Percentiles rank a stretch among this genome's conserved stretches.
Evolutionary conservation across 768 basidiomycete genomes (phyloP).

Genomic region (Fomitopsis pulvina): DNA sequence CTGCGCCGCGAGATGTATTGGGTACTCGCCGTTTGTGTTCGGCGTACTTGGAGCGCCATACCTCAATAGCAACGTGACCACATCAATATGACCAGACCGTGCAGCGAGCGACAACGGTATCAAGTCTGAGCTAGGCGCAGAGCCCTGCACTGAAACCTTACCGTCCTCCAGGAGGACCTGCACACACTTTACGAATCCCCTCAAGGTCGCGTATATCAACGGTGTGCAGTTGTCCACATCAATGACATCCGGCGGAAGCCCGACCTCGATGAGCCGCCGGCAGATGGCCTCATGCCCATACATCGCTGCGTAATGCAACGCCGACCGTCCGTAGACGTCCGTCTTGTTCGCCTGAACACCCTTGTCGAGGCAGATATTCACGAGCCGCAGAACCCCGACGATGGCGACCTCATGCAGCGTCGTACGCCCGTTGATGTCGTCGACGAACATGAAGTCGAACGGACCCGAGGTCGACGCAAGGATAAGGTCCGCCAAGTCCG

Average conservation of each 20-base stretch:
- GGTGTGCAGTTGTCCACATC: slow-evolving; percentile 95
- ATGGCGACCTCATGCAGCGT: slow-evolving; percentile 93
- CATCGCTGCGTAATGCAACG: slow-evolving; percentile 95
- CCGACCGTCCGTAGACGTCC: slow-evolving; percentile 89
- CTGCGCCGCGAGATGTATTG: slow-evolving; percentile 91
- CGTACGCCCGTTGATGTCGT: slow-evolving; percentile 94
- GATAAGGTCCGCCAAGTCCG: slow-evolving; percentile 68
- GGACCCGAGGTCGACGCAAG: slow-evolving; percentile 56
- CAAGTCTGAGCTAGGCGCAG: slow-evolving; percentile 56
- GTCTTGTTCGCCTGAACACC: slow-evolving; percentile 63
- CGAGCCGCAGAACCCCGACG: slow-evolving; percentile 71
- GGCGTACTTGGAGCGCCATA: slow-evolving; percentile 73
- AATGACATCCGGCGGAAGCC: slow-evolving; percentile 56
- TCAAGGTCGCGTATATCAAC: slow-evolving; percentile 88
- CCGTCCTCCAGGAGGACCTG: slow-evolving; percentile 71
- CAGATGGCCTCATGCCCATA: slow-evolving; percentile 79
- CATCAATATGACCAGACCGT: slow-evolving; percentile 80
- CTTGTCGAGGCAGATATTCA: slow-evolving; percentile 71
- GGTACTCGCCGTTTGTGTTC: slow-evolving; percentile 95
- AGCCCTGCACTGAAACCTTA: slow-evolving; percentile 56
- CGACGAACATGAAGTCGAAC: slow-evolving; percentile 88
- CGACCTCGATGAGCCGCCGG: slow-evolving; percentile 63
- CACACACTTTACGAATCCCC: slow-evolving; percentile 79
- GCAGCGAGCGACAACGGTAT: slow-evolving; percentile 88
- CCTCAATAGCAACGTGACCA: slow-evolving; percentile 70